Evolutionary conservation across 1,284 basidiomycete species (phyloP), one percentile per base, ranked within the genome.

Genomic region (Cystobasidium slooffiae): DNA sequence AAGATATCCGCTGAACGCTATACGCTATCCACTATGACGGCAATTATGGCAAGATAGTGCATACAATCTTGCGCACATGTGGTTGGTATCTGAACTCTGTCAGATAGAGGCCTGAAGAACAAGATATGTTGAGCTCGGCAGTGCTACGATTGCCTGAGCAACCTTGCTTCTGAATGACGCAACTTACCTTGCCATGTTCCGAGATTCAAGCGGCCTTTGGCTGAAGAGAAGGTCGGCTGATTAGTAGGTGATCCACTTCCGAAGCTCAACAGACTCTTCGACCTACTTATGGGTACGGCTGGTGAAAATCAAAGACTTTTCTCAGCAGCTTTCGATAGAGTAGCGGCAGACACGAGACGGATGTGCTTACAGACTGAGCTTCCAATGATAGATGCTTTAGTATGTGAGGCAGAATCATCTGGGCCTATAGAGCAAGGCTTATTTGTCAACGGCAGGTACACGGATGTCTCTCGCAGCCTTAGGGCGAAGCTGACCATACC

Each of bases 301-400:
- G 31, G 31, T 18, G 5, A 41, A 1, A 24, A 22, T 7, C 10
- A 43, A 31, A 12, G 31, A 20, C 56, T 4, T 22, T 10, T 24
- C 16, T 73, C 10, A 56, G 10, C 49, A 24, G 10, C 69, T 53
- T 76, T 76, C 77, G 74, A 75, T 0, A 74, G 74, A 2, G 24
- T 24, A 22, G 22, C 1, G 75, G 74, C 12, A 77, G 68, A 14
- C 8, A 39, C 62, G 65, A 6, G 74, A 56, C 39, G 7, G 22
- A 9, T 61, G 2, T 1, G 66, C 70, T 66, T 77, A 31, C 80
- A 80, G 77, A 84, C 83, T 18, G 83, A 83, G 1, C 80, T 77
- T 9, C 83, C 83, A 62, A 83, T 80, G 43, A 84, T 64, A 44
- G 79, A 78, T 4, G 81, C 75, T 77, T 84, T 83, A 41, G 82